These are phyloP conservation scores for Maudiozyma pseudohumilis DNA, from an alignment of 805 yeast genomes.

Conservation along the genomic window DNA sequence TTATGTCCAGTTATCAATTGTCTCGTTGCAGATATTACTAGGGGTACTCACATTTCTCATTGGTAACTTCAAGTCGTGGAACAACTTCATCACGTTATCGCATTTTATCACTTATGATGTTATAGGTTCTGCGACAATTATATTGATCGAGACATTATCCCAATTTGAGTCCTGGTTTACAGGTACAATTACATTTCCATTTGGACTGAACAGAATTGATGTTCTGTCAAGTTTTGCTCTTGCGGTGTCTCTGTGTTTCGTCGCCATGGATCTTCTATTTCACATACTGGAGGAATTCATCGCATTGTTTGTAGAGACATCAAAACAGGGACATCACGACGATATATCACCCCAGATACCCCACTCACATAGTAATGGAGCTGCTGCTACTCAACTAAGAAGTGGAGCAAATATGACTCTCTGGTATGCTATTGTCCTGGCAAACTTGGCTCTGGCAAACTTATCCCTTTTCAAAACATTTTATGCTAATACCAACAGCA, in stretches of 20 bases:
- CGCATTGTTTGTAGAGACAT: constrained; percentile 27
- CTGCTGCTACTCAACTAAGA: not conserved
- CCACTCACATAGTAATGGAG: constrained; percentile 22
- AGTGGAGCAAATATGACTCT: constrained; percentile 9
- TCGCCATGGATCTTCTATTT: constrained; percentile 80
- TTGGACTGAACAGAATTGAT: constrained; percentile 87
- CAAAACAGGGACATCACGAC: constrained; percentile 20
- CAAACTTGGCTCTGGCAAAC: constrained; percentile 17
- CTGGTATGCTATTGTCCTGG: constrained; percentile 20
- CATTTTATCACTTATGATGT: constrained; percentile 86
- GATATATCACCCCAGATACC: constrained; percentile 27
- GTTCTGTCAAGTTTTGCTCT: constrained; percentile 82
- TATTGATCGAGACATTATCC: constrained; percentile 68
- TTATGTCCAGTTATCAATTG: constrained; percentile 46
- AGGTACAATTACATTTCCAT: constrained; percentile 75
- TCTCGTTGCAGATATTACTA: constrained; percentile 43
- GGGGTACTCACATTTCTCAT: constrained; percentile 48
- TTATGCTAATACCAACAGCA: constrained; percentile 22
- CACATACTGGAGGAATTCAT: constrained; percentile 77
- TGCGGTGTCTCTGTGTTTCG: constrained; percentile 75
- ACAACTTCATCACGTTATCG: constrained; percentile 64
- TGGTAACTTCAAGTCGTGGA: constrained; percentile 49
- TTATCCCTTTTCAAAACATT: constrained; percentile 20
- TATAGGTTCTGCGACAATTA: constrained; percentile 58
- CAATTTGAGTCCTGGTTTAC: constrained; percentile 89